Conservation (phyloP, 306 rosid genomes). For the Prunus davidiana region DNA sequence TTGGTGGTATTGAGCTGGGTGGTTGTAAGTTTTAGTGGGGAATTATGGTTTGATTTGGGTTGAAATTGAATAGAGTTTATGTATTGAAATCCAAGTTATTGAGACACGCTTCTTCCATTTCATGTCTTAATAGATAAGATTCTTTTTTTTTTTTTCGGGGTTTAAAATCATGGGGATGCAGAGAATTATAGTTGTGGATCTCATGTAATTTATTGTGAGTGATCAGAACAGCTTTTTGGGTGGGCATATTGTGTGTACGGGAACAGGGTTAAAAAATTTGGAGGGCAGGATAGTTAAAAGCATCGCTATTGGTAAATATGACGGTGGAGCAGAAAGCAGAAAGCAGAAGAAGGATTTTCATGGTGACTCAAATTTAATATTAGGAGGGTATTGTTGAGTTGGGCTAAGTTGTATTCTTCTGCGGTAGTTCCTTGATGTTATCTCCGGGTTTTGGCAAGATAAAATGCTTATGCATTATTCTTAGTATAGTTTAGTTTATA, state of each 20-base stretch:
- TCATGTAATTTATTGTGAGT: neutral
- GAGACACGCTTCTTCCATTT: neutral
- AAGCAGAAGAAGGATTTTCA: neutral
- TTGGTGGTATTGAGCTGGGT: neutral
- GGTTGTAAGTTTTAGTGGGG: neutral
- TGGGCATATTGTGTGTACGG: neutral
- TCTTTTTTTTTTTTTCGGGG: neutral
- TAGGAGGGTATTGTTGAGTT: neutral
- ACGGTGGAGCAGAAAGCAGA: neutral
- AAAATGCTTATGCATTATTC: neutral
- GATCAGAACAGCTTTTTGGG: neutral
- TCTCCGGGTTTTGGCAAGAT: neutral
- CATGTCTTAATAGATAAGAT: neutral
- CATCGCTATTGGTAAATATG: neutral
- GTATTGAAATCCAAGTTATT: neutral
- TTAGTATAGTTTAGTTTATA: too few species aligned
- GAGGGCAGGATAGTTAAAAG: neutral
- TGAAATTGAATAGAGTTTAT: neutral
- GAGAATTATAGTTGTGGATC: conserved; percentile 1
- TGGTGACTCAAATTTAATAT: neutral
- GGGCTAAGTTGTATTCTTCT: conserved; percentile 4
- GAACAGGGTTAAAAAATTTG: neutral
- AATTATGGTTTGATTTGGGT: neutral
- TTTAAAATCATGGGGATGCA: neutral
- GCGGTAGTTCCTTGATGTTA: neutral